Base-by-base conservation (phyloP, 2,329 filamentous ascomycete species). In the Rhynchosporium graminicola region DNA sequence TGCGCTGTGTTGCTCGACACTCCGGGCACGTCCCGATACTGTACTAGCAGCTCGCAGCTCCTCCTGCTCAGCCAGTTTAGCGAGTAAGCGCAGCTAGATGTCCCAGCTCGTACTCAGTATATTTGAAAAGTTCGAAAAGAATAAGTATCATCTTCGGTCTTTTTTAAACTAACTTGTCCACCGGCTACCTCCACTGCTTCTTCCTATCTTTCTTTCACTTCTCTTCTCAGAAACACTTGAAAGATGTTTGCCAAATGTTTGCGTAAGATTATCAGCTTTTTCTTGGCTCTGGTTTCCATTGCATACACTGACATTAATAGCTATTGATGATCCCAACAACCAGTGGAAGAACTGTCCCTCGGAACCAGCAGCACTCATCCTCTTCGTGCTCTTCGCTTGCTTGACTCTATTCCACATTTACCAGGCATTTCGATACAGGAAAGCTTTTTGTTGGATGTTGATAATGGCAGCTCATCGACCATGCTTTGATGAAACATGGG, bases 391-490 rank as follows among this genome's bases (percentile, higher is more conserved):
- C 20, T 78, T 77, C 62, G 74, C 70, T 12, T 43, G 72, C 26
- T 68, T 66, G 7, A 69, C 69, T 1, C 36, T 63, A 28, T 45
- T 62, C 7, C 76, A 77, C 58, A 67, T 74, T 2, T 66, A 70
- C 10, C 74, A 76, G 64, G 75, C 74, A 0, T 59, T 72, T 55
- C 63, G 70, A 28, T 73, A 75, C 63, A 68, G 68, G 29, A 76
- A 77, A 61, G 63, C 64, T 9, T 80, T 77, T 65, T 75, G 71
- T 59, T 78, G 75, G 76, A 77, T 80, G 4, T 74, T 82, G 7
- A 75, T 78, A 58, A 77, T 80, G 72, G 78, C 74, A 13, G 69
- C 67, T 31, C 10, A 48, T 33, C 43, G 46, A n/a, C n/a, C 52
- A 20, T 59, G 58, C 31, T 67, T 36, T 36, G 33, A 36, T 36